Conservation (phyloP, 495 filamentous ascomycete species). For the Penicillium daleae region DNA sequence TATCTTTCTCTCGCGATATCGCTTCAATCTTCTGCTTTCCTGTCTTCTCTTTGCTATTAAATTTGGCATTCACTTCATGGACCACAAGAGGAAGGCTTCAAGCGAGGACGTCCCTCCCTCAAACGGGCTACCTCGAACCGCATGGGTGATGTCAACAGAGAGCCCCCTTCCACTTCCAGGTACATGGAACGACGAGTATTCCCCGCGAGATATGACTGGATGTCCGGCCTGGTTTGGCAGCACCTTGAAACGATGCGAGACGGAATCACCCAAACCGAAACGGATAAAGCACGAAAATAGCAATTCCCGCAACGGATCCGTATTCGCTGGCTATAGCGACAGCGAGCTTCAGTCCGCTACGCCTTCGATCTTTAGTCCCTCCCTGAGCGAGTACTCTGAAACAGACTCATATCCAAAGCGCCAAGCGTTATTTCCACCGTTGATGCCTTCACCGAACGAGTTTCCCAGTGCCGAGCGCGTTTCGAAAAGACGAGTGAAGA, state of each 20-base stretch:
- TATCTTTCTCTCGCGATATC: background rate
- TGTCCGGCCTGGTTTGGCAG: background rate
- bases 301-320: too few relatives aligned
- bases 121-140: background rate
- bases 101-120: background rate
- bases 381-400: background rate
- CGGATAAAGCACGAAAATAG: background rate
- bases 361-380: background rate
- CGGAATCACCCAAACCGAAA: background rate
- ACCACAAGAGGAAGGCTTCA: background rate
- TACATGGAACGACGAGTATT: background rate
- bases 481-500: background rate
- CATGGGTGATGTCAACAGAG: background rate
- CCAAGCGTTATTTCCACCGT: background rate
- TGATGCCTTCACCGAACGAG: background rate
- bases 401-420: background rate
- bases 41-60: background rate
- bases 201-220: slow-evolving; percentile 1
- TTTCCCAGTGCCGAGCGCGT: background rate
- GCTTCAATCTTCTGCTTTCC: background rate
- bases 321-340: background rate
- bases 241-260: background rate
- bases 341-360: background rate
- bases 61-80: background rate
- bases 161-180: background rate